Evolutionary conservation across 73 alveolate genomes (phyloP), one percentile per base, ranked within the genome.

Genomic region (Breviolum minutum): DNA sequence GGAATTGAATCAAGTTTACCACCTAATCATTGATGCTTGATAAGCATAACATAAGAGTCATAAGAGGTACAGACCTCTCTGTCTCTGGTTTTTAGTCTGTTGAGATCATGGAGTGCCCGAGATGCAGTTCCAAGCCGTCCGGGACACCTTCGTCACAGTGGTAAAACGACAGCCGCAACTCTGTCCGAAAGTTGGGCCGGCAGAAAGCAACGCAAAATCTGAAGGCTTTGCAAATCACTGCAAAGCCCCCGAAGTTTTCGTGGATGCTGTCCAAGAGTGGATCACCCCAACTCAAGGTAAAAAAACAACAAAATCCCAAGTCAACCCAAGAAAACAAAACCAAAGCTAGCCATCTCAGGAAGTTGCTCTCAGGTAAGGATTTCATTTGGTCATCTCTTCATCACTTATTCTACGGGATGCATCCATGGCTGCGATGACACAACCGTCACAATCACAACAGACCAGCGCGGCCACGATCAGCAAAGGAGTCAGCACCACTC

Each of bases 121-220:
- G 54, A 40, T 40, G 54, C 54, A 40, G 54, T 40, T 40, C 54
- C 54, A 40, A 68, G 77, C 77, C 77, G 77, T 68, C 24, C 77
- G n/a, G 17, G 77, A 68, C n/a, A 40, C 54, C 54, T 40, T 40
- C 54, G 54, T 40, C 54, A 40, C 54, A 40, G 54, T 66, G 64
- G 22, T 79, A 26, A 29, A 12, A 26, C 32, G 66, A 48, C 22
- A 79, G 94, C 94, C 94, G 30, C 94, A 26, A 86, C 94, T 63
- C 94, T 86, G 94, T 86, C 94, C 94, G 29, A 54, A 61, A 86
- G 94, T 63, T 63, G 94, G 94, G 77, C 79, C 80, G 79, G 94
- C 83, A 13, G 8, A 54, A 77, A 27, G 29, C 40, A 20, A 30
- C 68, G 69, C 66, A 80, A 80, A 80, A 32, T 48, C 88, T 80